Percentiles rank a stretch among this genome's conserved stretches.
Evolutionary conservation across 495 filamentous ascomycete genomes (phyloP).

Genomic region (Immersiella caudata): DNA sequence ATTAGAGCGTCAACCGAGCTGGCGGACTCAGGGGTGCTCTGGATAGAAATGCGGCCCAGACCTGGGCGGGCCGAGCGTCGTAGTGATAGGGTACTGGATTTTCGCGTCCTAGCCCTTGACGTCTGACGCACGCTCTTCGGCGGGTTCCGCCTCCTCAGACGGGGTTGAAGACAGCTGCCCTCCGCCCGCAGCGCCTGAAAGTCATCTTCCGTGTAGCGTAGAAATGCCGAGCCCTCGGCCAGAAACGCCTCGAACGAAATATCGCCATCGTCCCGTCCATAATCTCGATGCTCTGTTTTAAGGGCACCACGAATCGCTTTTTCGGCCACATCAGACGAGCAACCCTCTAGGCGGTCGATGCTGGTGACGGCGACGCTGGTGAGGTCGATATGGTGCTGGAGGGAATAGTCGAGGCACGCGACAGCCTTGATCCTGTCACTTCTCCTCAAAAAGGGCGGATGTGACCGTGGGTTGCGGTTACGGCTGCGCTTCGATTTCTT

Average conservation of each 20-base stretch:
- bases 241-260: conserved; percentile 1
- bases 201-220: not conserved
- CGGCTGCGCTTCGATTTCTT: not conserved
- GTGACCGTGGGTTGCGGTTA: not conserved
- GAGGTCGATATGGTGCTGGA: not conserved
- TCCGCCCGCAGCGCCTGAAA: not conserved
- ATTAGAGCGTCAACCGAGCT: not conserved
- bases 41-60: not conserved
- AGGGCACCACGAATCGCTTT: not conserved
- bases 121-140: conserved; percentile 3
- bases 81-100: not conserved
- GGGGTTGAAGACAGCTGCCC: not conserved
- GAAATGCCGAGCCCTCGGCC: not conserved
- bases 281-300: not conserved
- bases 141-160: not conserved
- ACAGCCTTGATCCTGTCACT: not conserved
- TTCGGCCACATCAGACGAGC: not conserved
- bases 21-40: not conserved
- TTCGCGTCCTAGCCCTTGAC: not conserved
- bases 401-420: not conserved
- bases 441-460: not conserved
- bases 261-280: not conserved
- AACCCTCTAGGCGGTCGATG: not conserved
- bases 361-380: not conserved
- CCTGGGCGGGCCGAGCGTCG: not conserved